Evolutionary conservation across 306 rosid genomes (phyloP).

Genomic region (Begonia fuchsioides): DNA sequence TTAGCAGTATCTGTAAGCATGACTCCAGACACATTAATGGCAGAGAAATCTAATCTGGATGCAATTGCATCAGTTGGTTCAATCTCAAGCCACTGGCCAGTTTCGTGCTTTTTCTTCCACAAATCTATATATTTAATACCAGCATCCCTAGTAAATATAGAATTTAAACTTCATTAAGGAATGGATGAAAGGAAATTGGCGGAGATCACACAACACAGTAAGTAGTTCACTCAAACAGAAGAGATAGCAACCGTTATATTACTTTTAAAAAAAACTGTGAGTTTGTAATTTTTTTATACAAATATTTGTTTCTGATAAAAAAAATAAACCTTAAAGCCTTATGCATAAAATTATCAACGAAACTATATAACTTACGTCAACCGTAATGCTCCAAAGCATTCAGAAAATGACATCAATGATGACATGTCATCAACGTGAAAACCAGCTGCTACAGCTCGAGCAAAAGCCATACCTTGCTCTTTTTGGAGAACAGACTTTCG

Average conservation of each 20-base stretch:
- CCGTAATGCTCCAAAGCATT: constrained; percentile 91
- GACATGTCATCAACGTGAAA: constrained; percentile 64
- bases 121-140: constrained; percentile 60
- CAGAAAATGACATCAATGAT: constrained; percentile 66
- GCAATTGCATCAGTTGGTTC: constrained; percentile 73
- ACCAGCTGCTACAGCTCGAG: constrained; percentile 98
- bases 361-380: constrained; percentile 41
- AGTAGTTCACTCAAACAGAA: too few relatives aligned
- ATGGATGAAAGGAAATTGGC: too few relatives aligned
- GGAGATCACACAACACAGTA: too few relatives aligned
- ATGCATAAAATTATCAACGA: constrained; percentile 5
- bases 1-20: constrained; percentile 43
- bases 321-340: constrained; percentile 4
- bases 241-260: too few relatives aligned
- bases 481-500: constrained; percentile 81
- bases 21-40: constrained; percentile 52
- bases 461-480: constrained; percentile 99
- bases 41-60: constrained; percentile 43
- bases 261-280: too few relatives aligned
- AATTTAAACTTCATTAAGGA: too few relatives aligned
- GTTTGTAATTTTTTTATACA: too few relatives aligned
- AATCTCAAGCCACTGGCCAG: constrained; percentile 94
- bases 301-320: constrained; percentile 10
- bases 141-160: constrained; percentile 45
- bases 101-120: constrained; percentile 95